A percentile compares a stretch with the other conserved stretches of the same genome.
Evolutionary conservation across 2,329 filamentous ascomycete species (phyloP).

Genomic region (Colletotrichum sp.): DNA sequence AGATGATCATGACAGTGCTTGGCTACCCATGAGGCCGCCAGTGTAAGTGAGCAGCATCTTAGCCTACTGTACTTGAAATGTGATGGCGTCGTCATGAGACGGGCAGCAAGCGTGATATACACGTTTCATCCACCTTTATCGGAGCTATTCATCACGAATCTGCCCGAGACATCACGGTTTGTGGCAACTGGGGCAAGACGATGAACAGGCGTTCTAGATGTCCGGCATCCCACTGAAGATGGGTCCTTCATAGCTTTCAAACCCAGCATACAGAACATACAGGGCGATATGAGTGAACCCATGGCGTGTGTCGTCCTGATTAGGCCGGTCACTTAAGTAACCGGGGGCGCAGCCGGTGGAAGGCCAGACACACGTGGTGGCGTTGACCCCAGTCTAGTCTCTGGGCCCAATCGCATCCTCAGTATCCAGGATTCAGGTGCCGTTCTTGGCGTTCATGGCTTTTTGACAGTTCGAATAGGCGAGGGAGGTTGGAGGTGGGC

Average conservation of each 20-base stretch:
- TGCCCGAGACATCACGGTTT: not conserved
- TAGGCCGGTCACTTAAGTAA: not conserved
- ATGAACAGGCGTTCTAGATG: not conserved
- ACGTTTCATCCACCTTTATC: not conserved
- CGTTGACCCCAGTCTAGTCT: not conserved
- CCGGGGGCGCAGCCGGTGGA: conserved; percentile 6
- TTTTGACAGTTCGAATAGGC: not conserved
- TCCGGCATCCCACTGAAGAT: not conserved
- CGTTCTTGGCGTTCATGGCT: not conserved
- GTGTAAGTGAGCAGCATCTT: not conserved
- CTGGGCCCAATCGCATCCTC: conserved; percentile 14
- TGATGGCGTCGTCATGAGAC: not conserved
- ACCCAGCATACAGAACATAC: not conserved
- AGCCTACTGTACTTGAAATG: not conserved
- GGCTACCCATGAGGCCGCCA: not conserved
- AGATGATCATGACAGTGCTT: not conserved
- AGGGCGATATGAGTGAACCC: not conserved
- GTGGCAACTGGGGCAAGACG: not conserved
- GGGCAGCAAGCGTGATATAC: not conserved
- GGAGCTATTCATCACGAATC: not conserved
- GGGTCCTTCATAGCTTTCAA: not conserved
- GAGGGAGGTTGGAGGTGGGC: not conserved
- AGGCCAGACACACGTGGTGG: not conserved
- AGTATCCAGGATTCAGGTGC: not conserved
- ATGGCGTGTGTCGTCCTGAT: not conserved